Evolutionary conservation across 108 stramenopile genomes (phyloP), one percentile per base, ranked within the genome.

Genomic region (Nitzschia putrida): DNA sequence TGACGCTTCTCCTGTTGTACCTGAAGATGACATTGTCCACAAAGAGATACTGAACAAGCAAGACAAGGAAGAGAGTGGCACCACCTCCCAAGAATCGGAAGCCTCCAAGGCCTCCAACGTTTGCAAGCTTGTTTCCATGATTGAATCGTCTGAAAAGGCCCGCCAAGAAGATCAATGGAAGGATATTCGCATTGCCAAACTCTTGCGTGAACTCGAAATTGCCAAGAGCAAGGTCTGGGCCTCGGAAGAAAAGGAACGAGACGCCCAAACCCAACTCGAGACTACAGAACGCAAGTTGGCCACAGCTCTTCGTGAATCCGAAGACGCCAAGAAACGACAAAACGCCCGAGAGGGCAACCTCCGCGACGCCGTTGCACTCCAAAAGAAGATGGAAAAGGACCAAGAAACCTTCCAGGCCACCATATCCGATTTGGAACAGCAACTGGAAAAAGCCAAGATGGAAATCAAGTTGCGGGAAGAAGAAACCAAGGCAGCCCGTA

Each of bases 251-350:
- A 59, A 66, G 12, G 53, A 77, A 23, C 40, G 65, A 49, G 12
- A 26, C 1, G 50, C 68, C 3, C 51, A 24, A 3, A 49, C 45
- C 0, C 53, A 71, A 8, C 0, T 77, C 29, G 64, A 55, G 4
- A 52, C 18, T 34, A 0, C 53, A 8, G 52, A 66, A 39, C 56
- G 54, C 23, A 21, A 71, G 40, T 26, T 70, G 8, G 21, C 69
- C 21, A 18, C 66, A 9, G 76, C 76, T 10, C 64, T 29, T 16
- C 54, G 53, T 10, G 76, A 77, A 53, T 34, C 69, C 21, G 47
- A 57, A n/a, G 60, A 74, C 20, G 76, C 76, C 37, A 54, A 58
- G 23, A 61, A 77, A 34, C 40, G 29, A 4, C 44, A 77, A 64
- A 37, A 56, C 0, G 11, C 60, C 23, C 40, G 57, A 3, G 65